Conservation (phyloP, 306 rosid species). For the Gillenia trifoliata region DNA sequence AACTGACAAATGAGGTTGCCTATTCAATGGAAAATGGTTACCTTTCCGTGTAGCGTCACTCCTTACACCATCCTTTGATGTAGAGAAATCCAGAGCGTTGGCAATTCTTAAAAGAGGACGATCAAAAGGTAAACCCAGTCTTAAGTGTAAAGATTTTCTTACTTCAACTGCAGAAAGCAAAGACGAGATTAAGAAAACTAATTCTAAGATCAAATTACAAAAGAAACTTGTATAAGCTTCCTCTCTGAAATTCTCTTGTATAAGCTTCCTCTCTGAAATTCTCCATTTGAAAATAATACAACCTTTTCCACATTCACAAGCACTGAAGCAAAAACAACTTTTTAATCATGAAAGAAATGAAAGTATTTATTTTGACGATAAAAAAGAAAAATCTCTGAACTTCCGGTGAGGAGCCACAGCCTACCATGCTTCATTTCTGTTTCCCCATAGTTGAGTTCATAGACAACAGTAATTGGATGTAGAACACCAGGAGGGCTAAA, state of each 20-base stretch:
- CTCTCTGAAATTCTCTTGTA: background rate
- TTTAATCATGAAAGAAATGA: background rate
- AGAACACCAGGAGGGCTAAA: conserved; percentile 76
- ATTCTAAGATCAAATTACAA: background rate
- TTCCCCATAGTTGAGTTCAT: conserved; percentile 90
- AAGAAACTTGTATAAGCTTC: background rate
- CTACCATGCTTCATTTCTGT: conserved; percentile 94
- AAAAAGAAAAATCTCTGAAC: background rate
- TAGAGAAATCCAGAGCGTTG: conserved; percentile 65
- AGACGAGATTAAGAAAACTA: background rate
- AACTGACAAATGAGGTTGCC: background rate
- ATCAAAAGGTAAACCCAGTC: conserved; percentile 81
- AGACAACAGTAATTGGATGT: conserved; percentile 73
- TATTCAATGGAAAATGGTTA: conserved; percentile 20
- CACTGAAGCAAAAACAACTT: background rate
- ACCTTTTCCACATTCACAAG: background rate
- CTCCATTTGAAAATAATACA: background rate
- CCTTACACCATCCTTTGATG: conserved; percentile 30
- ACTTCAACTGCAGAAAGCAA: conserved; percentile 70
- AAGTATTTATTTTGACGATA: background rate
- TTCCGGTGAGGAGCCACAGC: background rate
- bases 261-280: background rate
- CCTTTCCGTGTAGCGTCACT: conserved; percentile 52
- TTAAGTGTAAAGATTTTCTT: conserved; percentile 74
- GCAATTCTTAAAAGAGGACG: conserved; percentile 91